Base-by-base conservation (phyloP, 257 asterid genomes). In the Eucommia ulmoides region DNA sequence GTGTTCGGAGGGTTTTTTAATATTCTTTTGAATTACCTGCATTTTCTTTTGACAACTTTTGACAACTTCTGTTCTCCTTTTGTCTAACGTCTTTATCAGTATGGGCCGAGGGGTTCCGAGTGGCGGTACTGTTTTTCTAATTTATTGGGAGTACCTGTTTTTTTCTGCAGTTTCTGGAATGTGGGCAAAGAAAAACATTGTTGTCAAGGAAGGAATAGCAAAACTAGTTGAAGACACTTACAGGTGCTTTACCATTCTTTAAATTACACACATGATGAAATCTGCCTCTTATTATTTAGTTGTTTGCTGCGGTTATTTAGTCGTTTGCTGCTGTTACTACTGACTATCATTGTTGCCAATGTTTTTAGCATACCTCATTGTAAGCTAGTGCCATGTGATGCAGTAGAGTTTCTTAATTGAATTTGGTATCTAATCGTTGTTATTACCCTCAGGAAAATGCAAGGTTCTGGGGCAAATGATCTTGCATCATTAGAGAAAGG, bases 211-310 rank as follows among this genome's bases (percentile, higher is more conserved):
- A 53, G 88, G 71, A 51, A 91, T 83, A 53, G 95, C 93, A 7
- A 87, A 83, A 75, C 73, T 87, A 26, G 74, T 92, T 18, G 93
- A 83, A 67, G 97, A 92, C 63, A 92, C 80, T 62, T 79, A 83
- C 82, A 79, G 95, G 99, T 79, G 24, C 52, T 65, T 52, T 22
- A 5, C 12, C 38, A 5, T 29, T 29, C 38, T 29, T 5, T 29
- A n/a, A n/a, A n/a, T n/a, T n/a, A n/a, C n/a, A n/a, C n/a, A n/a
- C n/a, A n/a, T n/a, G n/a, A n/a, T n/a, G n/a, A n/a, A n/a, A n/a
- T n/a, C n/a, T n/a, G n/a, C 38, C 38, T 29, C 12, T 29, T 29
- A 7, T 29, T 29, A 7, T 29, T 12, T 12, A 29, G 8, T 7
- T 29, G 38, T 29, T 29, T 12, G 12, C 12, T 29, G 38, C 12